Conservation (phyloP, 495 filamentous ascomycete species). For the Echria macrotheca region DNA sequence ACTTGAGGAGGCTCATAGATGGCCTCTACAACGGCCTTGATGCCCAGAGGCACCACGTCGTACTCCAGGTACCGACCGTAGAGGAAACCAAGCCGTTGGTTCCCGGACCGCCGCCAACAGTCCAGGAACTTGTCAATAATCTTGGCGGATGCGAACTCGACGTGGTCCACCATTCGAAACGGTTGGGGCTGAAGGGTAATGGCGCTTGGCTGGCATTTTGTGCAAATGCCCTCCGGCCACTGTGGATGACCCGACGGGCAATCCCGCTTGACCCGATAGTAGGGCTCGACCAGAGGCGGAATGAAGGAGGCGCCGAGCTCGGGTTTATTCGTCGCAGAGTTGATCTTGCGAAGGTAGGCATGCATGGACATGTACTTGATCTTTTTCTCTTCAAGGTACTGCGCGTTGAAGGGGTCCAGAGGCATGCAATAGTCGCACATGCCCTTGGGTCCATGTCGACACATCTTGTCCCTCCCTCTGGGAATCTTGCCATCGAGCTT, state of each 20-base stretch:
- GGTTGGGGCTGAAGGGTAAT: slow-evolving; percentile 92
- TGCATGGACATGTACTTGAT: slow-evolving; percentile 99
- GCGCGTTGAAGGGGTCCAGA: slow-evolving; percentile 83
- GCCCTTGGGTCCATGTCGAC: slow-evolving; percentile 88
- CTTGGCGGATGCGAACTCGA: slow-evolving; percentile 81
- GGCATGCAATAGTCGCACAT: slow-evolving; percentile 99
- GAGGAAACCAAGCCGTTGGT: slow-evolving; percentile 81
- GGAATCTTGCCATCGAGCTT: slow-evolving; percentile 90
- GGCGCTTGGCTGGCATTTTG: slow-evolving; percentile 95
- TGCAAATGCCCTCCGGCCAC: slow-evolving; percentile 98
- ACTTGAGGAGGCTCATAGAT: slow-evolving; percentile 96
- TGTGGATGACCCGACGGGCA: slow-evolving; percentile 89
- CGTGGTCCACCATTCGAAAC: slow-evolving; percentile 98
- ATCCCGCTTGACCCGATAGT: slow-evolving; percentile 79
- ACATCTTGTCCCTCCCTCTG: slow-evolving; percentile 80
- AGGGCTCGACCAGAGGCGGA: slow-evolving; percentile 90
- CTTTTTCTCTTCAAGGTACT: slow-evolving; percentile 88
- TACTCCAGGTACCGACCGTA: slow-evolving; percentile 93
- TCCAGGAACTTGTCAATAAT: slow-evolving; percentile 83
- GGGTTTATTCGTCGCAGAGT: slow-evolving; percentile 91
- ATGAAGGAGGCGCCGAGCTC: slow-evolving; percentile 90
- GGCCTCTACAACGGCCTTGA: slow-evolving; percentile 95
- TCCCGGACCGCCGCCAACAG: slow-evolving; percentile 77
- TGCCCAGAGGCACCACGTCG: slow-evolving; percentile 81
- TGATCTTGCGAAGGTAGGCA: slow-evolving; percentile 88